These are phyloP conservation scores for Hypomyces rosellus DNA, from an alignment of 2,329 filamentous ascomycete genomes.

Conservation along the genomic window DNA sequence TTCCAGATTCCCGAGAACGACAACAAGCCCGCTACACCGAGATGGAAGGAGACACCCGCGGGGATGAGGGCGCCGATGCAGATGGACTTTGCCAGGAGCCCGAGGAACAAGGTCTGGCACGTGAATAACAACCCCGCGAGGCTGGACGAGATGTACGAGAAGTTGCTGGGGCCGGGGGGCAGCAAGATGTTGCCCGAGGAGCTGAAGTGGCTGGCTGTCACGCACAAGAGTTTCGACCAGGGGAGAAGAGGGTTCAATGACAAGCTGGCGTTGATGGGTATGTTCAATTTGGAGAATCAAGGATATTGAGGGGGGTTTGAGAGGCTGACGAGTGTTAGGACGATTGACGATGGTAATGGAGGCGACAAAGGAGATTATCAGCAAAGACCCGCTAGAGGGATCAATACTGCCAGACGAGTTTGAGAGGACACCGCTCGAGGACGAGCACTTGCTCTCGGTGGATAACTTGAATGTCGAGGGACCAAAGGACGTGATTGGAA, in stretches of 20 bases:
- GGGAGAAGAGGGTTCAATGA: constrained; percentile 93
- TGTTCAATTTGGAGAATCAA: constrained; percentile 15
- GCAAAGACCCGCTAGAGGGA: constrained; percentile 23
- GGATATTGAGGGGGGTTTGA: background rate
- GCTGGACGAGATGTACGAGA: constrained; percentile 72
- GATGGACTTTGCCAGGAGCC: constrained; percentile 51
- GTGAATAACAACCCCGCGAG: constrained; percentile 70
- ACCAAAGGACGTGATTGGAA: constrained; percentile 56
- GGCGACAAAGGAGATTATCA: constrained; percentile 32
- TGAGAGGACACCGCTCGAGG: constrained; percentile 59
- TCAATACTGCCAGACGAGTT: constrained; percentile 37
- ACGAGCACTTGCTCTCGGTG: constrained; percentile 65
- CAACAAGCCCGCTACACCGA: constrained; percentile 34
- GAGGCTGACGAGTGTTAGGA: constrained; percentile 19
- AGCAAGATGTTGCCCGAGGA: constrained; percentile 76
- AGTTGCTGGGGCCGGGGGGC: constrained; percentile 67
- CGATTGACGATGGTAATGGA: constrained; percentile 34
- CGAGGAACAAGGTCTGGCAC: constrained; percentile 47
- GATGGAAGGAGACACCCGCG: constrained; percentile 66
- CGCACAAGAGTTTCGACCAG: constrained; percentile 97
- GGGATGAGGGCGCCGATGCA: constrained; percentile 65
- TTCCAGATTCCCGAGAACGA: constrained; percentile 18
- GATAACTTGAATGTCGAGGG: constrained; percentile 60
- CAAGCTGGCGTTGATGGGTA: constrained; percentile 82
- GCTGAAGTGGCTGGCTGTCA: constrained; percentile 93